Conservation (phyloP, 2,329 filamentous ascomycete species). For the Fusarium musae region DNA sequence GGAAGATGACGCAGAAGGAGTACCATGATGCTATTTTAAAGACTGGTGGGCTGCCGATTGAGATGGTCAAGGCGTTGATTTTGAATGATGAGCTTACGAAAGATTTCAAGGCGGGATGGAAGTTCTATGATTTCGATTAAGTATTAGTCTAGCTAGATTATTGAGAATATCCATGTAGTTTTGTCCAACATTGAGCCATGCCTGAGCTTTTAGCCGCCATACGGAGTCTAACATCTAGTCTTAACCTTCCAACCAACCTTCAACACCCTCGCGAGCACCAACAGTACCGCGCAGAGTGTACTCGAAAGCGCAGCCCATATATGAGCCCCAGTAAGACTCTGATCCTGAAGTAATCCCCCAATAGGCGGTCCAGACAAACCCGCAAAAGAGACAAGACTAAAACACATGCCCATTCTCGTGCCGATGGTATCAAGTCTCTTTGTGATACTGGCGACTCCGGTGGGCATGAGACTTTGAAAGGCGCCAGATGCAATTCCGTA, state of each 20-base stretch:
- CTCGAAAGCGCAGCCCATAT: constrained; percentile 50
- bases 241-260: constrained; percentile 36
- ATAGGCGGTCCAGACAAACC: constrained; percentile 54
- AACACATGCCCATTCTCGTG: constrained; percentile 56
- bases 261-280: constrained; percentile 22
- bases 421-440: constrained; percentile 52
- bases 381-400: constrained; percentile 52
- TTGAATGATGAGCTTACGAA: constrained; percentile 9
- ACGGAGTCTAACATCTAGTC: constrained; percentile 25
- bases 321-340: constrained; percentile 45
- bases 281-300: constrained; percentile 40
- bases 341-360: constrained; percentile 46
- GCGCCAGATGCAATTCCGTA: constrained; percentile 46
- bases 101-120: constrained; percentile 28
- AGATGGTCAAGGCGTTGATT: constrained; percentile 33
- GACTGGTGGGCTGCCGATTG: constrained; percentile 25
- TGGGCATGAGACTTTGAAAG: constrained; percentile 55
- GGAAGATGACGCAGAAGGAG: constrained; percentile 22
- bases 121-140: constrained; percentile 34
- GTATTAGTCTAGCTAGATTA: not conserved
- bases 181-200: accelerated
- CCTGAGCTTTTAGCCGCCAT: accelerated
- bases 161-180: not conserved
- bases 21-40: constrained; percentile 31
- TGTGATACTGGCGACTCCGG: constrained; percentile 53